Conservation (phyloP, 805 yeast genomes). For the Metschnikowia amazonensis region DNA sequence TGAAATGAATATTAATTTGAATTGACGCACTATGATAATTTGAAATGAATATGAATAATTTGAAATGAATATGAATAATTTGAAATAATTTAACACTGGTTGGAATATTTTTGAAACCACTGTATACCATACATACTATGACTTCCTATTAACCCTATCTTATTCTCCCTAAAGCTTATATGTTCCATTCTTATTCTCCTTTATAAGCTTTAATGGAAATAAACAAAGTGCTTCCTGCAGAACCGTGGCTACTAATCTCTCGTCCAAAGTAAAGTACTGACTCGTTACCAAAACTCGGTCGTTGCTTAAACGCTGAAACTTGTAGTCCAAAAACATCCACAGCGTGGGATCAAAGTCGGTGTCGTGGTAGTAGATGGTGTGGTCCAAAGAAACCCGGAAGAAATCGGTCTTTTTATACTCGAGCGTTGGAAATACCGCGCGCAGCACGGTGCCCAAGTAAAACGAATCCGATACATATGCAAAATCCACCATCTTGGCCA, state of each 20-base stretch:
- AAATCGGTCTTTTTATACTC: slow-evolving; percentile 17
- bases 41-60: too few species aligned
- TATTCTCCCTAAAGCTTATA: slow-evolving; percentile 20
- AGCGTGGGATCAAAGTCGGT: slow-evolving; percentile 32
- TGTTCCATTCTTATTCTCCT: slow-evolving; percentile 10
- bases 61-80: too few species aligned
- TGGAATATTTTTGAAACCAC: too few species aligned
- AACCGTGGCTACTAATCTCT: slow-evolving; percentile 28
- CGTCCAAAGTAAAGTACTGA: slow-evolving; percentile 26
- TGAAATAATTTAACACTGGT: too few species aligned
- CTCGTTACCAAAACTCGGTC: slow-evolving; percentile 32
- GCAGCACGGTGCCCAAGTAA: slow-evolving; percentile 26
- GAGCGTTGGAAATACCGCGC: slow-evolving; percentile 20
- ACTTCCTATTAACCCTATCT: too few species aligned
- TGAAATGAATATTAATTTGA: too few species aligned
- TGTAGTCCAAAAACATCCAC: slow-evolving; percentile 35
- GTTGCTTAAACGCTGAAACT: slow-evolving; percentile 30
- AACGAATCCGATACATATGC: slow-evolving; percentile 31
- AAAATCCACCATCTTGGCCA: slow-evolving; percentile 20
- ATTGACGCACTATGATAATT: too few species aligned
- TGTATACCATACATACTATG: too few species aligned
- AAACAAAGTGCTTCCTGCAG: slow-evolving; percentile 33
- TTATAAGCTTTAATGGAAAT: slow-evolving; percentile 14
- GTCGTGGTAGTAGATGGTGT: slow-evolving; percentile 35
- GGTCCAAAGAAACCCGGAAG: slow-evolving; percentile 39